These are phyloP conservation scores for Backusella circina DNA, from an alignment of 192 early-diverging fungal genomes.

Conservation along the genomic window DNA sequence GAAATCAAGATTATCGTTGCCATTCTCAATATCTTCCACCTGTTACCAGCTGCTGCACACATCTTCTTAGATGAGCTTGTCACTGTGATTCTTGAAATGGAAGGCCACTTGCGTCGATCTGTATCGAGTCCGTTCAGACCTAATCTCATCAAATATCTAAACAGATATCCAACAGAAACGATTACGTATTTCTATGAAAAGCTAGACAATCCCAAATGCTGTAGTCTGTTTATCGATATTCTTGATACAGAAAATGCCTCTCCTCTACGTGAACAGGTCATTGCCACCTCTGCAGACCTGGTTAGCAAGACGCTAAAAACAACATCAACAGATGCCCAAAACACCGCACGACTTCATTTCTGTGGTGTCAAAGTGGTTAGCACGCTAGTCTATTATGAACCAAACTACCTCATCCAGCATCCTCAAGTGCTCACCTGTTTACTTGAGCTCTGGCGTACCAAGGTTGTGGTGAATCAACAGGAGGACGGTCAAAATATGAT, in stretches of 20 bases:
- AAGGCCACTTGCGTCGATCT: conserved; percentile 73
- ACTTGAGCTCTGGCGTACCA: conserved; percentile 43
- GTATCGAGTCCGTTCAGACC: conserved; percentile 91
- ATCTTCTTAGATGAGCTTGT: conserved; percentile 92
- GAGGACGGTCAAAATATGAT: conserved; percentile 37
- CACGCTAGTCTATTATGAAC: conserved; percentile 44
- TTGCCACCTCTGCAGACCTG: conserved; percentile 50
- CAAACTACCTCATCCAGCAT: conserved; percentile 43
- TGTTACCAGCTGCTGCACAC: conserved; percentile 87
- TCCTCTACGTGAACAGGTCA: conserved; percentile 64
- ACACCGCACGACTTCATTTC: conserved; percentile 38
- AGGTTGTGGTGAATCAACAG: conserved; percentile 17
- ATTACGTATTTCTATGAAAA: conserved; percentile 81
- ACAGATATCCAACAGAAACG: conserved; percentile 82
- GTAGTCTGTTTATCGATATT: conserved; percentile 63
- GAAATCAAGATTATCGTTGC: conserved; percentile 94
- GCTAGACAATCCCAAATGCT: conserved; percentile 52
- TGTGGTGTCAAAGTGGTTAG: conserved; percentile 57
- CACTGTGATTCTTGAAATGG: conserved; percentile 82
- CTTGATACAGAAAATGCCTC: conserved; percentile 51
- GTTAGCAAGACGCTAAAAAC: conserved; percentile 41
- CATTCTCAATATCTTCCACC: conserved; percentile 89
- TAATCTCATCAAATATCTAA: conserved; percentile 88
- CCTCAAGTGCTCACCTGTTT: conserved; percentile 52
- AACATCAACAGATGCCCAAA: conserved; percentile 3